Base-by-base conservation (phyloP, 176 grass and related monocot genomes). In the Eleusine indica region DNA sequence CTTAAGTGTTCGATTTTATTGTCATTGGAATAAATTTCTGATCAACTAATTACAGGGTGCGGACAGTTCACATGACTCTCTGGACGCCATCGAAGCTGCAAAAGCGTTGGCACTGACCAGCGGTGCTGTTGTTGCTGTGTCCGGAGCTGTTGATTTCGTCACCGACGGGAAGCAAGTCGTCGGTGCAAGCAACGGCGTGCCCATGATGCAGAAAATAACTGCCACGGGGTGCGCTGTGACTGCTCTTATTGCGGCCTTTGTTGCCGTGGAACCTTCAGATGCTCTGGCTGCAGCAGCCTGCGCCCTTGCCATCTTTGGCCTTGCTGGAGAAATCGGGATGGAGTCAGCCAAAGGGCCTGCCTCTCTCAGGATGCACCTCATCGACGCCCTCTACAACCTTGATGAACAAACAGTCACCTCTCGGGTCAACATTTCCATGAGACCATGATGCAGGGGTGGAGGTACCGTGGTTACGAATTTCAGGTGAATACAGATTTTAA, bases 161-260 rank as follows among this genome's bases (percentile, higher is more conserved):
- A 95, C 96, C 0, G 64, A 98, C 16, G 93, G 92, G 15, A 54
- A 84, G 53, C 74, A 47, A 43, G 84, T 91, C 0, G 56, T 95
- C 3, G 51, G 78, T 5, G 86, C 40, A 21, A 77, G 51, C 79
- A 98, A 98, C 6, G 96, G 96, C 7, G 93, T 95, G 61, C 18
- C 90, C 40, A 81, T 95, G 96, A 89, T 98, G 90, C 93, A 95
- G 84, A 94, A 88, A 76, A 93, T 95, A 39, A 98, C 92, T 0
- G 92, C 92, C 10, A 95, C 87, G 1, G 92, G 95, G 66, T 98
- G 96, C 18, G 82, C 91, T 0, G 88, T 93, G 43, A 95, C 96
- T 0, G 89, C 91, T 40, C 85, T 98, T 6, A 88, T 98, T 10
- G 74, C 91, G 2, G 93, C 92, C 29, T 98, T 98, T 77, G 84